These are phyloP conservation scores for Paramyrothecium sp. DNA, from an alignment of 2,329 filamentous ascomycete genomes.

Conservation along the genomic window DNA sequence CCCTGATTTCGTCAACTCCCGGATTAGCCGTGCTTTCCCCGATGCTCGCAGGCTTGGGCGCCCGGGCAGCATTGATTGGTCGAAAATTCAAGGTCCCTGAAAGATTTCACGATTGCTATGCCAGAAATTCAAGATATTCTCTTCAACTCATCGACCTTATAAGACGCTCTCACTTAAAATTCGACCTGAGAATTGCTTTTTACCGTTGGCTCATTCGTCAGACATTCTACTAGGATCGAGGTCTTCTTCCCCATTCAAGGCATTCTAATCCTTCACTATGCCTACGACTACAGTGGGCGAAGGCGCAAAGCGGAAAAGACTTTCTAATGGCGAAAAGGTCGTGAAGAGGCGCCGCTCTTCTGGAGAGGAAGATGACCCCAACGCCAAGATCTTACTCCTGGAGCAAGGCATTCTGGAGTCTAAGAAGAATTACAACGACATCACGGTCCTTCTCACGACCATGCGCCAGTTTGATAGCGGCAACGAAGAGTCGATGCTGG, in stretches of 20 bases:
- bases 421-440: conserved; percentile 89
- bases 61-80: conserved; percentile 21
- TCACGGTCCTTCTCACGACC: conserved; percentile 65
- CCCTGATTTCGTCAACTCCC: conserved; percentile 15
- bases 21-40: conserved; percentile 17
- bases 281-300: conserved; percentile 20
- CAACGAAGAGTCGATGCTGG: conserved; percentile 58
- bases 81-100: conserved; percentile 19
- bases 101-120: conserved; percentile 27
- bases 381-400: conserved; percentile 68
- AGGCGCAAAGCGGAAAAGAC: conserved; percentile 52
- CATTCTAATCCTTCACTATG: conserved; percentile 17
- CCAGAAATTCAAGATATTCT: conserved; percentile 10
- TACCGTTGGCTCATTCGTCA: too few species aligned
- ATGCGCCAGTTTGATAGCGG: conserved; percentile 46
- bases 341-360: conserved; percentile 53
- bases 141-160: conserved; percentile 12
- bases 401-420: conserved; percentile 83
- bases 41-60: conserved; percentile 8
- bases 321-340: conserved; percentile 37
- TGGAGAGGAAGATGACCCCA: conserved; percentile 42
- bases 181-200: too few species aligned
- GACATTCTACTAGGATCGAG: too few species aligned
- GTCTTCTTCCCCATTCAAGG: not conserved
- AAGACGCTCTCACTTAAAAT: too few species aligned